Conservation (phyloP, 768 basidiomycete species). For the Collybia mongolica region DNA sequence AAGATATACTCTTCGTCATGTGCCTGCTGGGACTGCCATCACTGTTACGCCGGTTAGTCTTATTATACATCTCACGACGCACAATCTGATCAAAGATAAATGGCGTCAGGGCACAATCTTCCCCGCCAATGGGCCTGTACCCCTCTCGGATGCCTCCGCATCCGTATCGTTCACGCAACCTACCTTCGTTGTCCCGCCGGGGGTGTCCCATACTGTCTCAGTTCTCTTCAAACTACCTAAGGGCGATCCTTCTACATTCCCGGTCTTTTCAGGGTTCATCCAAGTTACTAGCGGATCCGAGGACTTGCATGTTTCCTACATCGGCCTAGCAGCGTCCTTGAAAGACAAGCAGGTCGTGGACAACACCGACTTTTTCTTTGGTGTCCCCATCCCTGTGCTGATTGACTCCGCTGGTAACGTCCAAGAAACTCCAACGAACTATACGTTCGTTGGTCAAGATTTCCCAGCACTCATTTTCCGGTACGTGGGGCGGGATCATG, state of each 20-base stretch:
- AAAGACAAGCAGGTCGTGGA: conserved; percentile 49
- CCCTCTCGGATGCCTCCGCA: conserved; percentile 43
- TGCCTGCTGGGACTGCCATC: conserved; percentile 56
- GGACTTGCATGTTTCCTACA: conserved; percentile 41
- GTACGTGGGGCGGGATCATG: background rate
- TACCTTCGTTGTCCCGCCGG: conserved; percentile 44
- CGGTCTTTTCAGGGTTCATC: conserved; percentile 62
- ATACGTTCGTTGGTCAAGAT: conserved; percentile 42
- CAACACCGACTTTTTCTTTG: conserved; percentile 46
- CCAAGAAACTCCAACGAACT: conserved; percentile 39
- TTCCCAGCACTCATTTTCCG: conserved; percentile 41
- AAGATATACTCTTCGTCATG: conserved; percentile 47
- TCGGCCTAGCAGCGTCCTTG: conserved; percentile 38
- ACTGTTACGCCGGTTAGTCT: conserved; percentile 40
- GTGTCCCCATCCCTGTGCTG: conserved; percentile 37
- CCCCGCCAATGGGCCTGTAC: conserved; percentile 47
- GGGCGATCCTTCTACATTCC: conserved; percentile 42
- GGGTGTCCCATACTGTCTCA: conserved; percentile 36
- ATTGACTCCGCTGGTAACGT: conserved; percentile 10
- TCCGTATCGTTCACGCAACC: conserved; percentile 43
- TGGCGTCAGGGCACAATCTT: conserved; percentile 34
- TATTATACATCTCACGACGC: background rate
- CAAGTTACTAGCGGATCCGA: conserved; percentile 36
- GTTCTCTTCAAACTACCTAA: conserved; percentile 41
- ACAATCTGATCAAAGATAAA: background rate